Evolutionary conservation across 2,329 filamentous ascomycete species (phyloP), one percentile per base, ranked within the genome.

Genomic region (Rachicladosporium sp.): DNA sequence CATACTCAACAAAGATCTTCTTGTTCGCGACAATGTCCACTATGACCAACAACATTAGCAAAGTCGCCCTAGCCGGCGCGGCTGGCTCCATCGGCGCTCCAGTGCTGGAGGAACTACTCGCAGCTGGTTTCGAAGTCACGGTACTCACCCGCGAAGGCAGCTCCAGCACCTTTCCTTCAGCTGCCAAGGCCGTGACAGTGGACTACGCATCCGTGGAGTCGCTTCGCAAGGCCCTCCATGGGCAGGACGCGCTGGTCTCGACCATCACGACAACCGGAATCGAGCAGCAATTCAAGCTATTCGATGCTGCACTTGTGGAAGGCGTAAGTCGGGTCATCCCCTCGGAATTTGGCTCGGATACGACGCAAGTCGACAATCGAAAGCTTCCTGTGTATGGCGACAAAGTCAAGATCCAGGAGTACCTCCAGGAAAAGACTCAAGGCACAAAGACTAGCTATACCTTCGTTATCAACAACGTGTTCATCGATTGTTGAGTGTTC

Each of bases 11-110:
- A 19, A 19, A 19, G 15, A 19, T 19, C 15, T 19, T 19, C 3
- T 19, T 19, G 15, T 19, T 19, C 15, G 15, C 15, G 15, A 38
- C 29, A 12, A 33, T 29, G 11, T 27, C 6, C 15, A 19, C 30
- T 12, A 40, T 40, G 38, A 21, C 32, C 23, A 35, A 40, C 32
- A 32, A 40, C 30, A 48, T 36, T 23, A 29, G n/a, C 21, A 48
- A 47, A 29, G 53, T 60, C 10, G 55, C 59, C 31, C 43, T 60
- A 6, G 50, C 47, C 6, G 53, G 56, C 30, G 55, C 58, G 13
- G 53, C 54, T 7, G 66, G 66, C 30, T 65, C 65, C 40, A 54
- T 69, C 8, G 66, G 66, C 1, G 56, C 60, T 3, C 45, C 55
- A n/a, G 51, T 69, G 21, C 49, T 69, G 21, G 45, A 61, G 9